Evolutionary conservation across 2,329 filamentous ascomycete species (phyloP).

Genomic region (Pleurostoma richardsiae): DNA sequence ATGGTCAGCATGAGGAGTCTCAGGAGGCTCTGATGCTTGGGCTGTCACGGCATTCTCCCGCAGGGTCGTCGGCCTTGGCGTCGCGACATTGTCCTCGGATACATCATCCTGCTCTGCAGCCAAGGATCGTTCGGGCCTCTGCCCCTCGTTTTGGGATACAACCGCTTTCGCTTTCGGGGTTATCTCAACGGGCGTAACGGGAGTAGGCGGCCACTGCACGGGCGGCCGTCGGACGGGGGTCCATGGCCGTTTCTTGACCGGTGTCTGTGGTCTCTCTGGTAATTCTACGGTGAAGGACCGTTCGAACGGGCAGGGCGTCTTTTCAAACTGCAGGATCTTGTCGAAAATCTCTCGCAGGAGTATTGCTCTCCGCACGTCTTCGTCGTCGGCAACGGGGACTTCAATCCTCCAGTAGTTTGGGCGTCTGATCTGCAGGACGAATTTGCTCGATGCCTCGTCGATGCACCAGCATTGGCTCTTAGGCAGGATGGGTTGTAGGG

Average conservation of each 20-base stretch:
- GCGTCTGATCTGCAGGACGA: conserved; percentile 78
- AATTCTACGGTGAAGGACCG: conserved; percentile 70
- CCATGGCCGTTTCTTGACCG: conserved; percentile 65
- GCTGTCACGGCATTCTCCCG: too few relatives aligned
- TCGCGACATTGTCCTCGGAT: too few relatives aligned
- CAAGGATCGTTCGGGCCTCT: too few relatives aligned
- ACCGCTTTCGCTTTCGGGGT: not conserved
- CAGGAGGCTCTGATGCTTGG: too few relatives aligned
- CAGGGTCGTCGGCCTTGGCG: too few relatives aligned
- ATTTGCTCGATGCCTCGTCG: conserved; percentile 72
- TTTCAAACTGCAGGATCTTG: conserved; percentile 77
- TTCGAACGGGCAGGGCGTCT: conserved; percentile 81
- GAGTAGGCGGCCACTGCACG: conserved; percentile 16
- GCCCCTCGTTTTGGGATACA: too few relatives aligned
- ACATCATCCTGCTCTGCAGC: too few relatives aligned
- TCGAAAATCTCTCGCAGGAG: conserved; percentile 65
- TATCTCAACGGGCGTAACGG: conserved; percentile 12
- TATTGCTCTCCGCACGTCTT: conserved; percentile 59
- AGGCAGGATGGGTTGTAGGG: conserved; percentile 80
- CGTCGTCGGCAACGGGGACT: conserved; percentile 59
- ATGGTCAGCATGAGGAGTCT: too few relatives aligned
- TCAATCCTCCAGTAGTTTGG: conserved; percentile 91
- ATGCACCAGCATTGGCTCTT: conserved; percentile 94
- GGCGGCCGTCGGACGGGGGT: conserved; percentile 40
- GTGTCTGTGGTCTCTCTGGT: conserved; percentile 62